Conservation (phyloP, 2,329 filamentous ascomycete species). For the Pseudocercospora macadamiae region DNA sequence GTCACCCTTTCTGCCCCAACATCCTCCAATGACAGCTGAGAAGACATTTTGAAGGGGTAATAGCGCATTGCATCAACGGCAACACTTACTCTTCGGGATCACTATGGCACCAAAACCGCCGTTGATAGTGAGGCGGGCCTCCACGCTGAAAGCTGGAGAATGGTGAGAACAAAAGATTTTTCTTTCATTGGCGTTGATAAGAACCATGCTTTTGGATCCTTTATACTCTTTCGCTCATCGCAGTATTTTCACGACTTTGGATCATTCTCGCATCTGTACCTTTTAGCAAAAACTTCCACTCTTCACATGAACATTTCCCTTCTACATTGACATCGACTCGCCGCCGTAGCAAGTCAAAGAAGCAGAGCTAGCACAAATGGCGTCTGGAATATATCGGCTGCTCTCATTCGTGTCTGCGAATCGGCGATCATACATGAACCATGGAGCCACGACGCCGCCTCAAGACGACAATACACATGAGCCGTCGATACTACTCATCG, state of each 20-base stretch:
- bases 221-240: not conserved
- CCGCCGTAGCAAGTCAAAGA: not conserved
- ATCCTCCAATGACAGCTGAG: slow-evolving; percentile 7
- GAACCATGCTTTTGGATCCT: slow-evolving; percentile 4
- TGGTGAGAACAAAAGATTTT: slow-evolving; percentile 20
- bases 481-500: slow-evolving; percentile 73
- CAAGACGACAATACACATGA: slow-evolving; percentile 20
- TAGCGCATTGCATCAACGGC: slow-evolving; percentile 15
- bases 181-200: slow-evolving; percentile 23
- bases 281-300: no score
- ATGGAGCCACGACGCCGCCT: slow-evolving; percentile 4
- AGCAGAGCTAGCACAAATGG: slow-evolving; percentile 11
- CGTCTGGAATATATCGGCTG: slow-evolving; percentile 29
- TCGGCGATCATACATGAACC: slow-evolving; percentile 17
- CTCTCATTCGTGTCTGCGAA: slow-evolving; percentile 30
- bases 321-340: not conserved
- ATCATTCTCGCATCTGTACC: not conserved
- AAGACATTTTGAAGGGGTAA: slow-evolving; percentile 26
- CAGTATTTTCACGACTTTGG: no score
- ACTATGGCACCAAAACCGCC: slow-evolving; percentile 13
- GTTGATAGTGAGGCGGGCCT: not conserved
- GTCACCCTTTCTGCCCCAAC: not conserved
- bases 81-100: slow-evolving; percentile 22
- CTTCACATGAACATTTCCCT: no score
- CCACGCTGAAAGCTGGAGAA: slow-evolving; percentile 5